Percentiles rank a stretch among this genome's conserved stretches.
Evolutionary conservation across 495 filamentous ascomycete species (phyloP).

Genomic region (Penicillium verhagenii): DNA sequence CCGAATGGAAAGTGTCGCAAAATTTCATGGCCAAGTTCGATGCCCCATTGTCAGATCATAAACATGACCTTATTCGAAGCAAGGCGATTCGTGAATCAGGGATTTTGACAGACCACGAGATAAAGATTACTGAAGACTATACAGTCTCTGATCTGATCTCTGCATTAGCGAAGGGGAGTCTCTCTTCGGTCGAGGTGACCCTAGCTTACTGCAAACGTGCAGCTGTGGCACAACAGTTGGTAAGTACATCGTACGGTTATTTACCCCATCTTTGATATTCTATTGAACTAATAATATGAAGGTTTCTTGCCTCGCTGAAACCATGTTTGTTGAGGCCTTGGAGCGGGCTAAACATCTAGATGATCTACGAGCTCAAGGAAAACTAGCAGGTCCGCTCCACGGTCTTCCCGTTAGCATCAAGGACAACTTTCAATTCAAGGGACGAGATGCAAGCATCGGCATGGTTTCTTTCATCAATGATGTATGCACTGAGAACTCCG

Average conservation of each 20-base stretch:
- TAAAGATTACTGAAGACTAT: constrained; percentile 49
- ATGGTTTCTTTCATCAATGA: constrained; percentile 21
- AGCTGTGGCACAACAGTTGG: constrained; percentile 54
- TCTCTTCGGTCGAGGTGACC: constrained; percentile 51
- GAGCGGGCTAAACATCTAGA: constrained; percentile 37
- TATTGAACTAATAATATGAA: background rate
- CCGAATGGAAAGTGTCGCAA: constrained; percentile 20
- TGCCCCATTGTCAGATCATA: constrained; percentile 12
- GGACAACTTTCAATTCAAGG: constrained; percentile 56
- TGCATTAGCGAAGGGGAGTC: constrained; percentile 23
- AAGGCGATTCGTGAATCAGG: constrained; percentile 23
- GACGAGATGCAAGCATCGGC: constrained; percentile 32
- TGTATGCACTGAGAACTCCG: constrained; percentile 11
- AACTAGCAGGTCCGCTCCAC: constrained; percentile 57
- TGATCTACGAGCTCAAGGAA: constrained; percentile 27
- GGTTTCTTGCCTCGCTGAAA: constrained; percentile 58
- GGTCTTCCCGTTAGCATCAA: constrained; percentile 64
- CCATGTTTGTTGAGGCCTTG: constrained; percentile 47
- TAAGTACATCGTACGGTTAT: constrained; percentile 10
- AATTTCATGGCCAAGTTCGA: constrained; percentile 10
- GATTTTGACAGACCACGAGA: constrained; percentile 35
- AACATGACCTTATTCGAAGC: constrained; percentile 20
- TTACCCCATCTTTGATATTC: background rate
- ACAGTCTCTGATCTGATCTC: constrained; percentile 40
- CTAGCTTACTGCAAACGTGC: constrained; percentile 57